phyloP scores from a whole-genome alignment of 805 yeast genomes.

The Spathaspora girioi region DNA sequence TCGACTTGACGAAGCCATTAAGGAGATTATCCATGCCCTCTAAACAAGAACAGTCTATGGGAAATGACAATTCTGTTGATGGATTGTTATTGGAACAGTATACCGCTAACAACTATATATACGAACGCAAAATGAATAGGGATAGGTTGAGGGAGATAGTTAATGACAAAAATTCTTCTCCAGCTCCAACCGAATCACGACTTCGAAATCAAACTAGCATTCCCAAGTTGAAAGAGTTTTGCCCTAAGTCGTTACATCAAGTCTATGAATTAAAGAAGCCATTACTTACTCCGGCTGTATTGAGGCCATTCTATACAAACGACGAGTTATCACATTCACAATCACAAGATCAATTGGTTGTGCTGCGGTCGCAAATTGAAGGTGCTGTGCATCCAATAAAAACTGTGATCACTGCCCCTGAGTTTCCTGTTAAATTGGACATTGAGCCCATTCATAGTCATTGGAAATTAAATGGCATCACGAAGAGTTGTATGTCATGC shows the following conservation, averaged over 20 bases:
- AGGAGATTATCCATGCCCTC: constrained; percentile 29
- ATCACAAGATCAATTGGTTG: not conserved
- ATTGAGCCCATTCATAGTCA: constrained; percentile 49
- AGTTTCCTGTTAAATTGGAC: not conserved
- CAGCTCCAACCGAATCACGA: constrained; percentile 1
- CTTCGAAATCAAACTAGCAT: constrained; percentile 3
- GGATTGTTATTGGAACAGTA: constrained; percentile 9
- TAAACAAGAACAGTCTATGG: constrained; percentile 2
- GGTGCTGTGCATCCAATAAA: not conserved
- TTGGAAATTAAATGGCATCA: constrained; percentile 46
- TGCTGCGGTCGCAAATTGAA: not conserved
- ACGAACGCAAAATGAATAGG: constrained; percentile 11
- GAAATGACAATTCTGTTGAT: not conserved
- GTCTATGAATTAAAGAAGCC: constrained; percentile 47
- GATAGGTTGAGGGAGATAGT: constrained; percentile 7
- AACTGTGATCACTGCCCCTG: not conserved
- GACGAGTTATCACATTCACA: not conserved
- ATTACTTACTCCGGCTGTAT: constrained; percentile 49
- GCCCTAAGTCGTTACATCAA: constrained; percentile 18
- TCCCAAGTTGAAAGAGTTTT: not conserved
- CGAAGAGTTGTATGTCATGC: constrained; percentile 42
- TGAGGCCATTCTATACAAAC: constrained; percentile 31
- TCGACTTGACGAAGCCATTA: constrained; percentile 40
- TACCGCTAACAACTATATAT: constrained; percentile 19
- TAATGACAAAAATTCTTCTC: not conserved